Conservation (phyloP, 345 rosid species). For the Salix koriyanagi region DNA sequence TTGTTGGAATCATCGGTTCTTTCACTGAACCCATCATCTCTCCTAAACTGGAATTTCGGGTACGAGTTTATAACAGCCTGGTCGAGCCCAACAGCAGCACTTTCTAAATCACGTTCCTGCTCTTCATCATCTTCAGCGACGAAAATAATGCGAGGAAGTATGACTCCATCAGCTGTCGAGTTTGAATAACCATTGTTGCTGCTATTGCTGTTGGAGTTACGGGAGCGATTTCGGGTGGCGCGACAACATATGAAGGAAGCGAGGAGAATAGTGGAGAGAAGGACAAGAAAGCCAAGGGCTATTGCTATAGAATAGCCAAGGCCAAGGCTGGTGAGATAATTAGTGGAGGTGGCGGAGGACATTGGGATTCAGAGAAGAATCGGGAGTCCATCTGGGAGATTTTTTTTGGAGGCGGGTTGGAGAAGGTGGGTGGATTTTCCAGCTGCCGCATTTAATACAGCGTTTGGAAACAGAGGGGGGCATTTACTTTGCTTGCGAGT, state of each 20-base stretch:
- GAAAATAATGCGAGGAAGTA: conserved; percentile 81
- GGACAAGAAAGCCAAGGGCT: conserved; percentile 82
- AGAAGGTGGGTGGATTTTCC: conserved; percentile 55
- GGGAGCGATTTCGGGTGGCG: conserved; percentile 39
- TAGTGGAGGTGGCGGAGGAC: conserved; percentile 51
- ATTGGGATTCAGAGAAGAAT: conserved; percentile 35
- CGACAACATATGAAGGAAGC: conserved; percentile 92
- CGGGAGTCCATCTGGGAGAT: conserved; percentile 54
- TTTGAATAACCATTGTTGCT: not conserved
- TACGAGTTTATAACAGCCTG: conserved; percentile 79
- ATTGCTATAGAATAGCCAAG: conserved; percentile 95
- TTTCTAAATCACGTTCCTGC: conserved; percentile 27
- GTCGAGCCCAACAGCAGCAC: conserved; percentile 58
- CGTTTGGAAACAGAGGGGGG: conserved; percentile 23
- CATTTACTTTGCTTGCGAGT: conserved; percentile 11
- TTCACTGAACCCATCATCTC: conserved; percentile 22
- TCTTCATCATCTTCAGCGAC: conserved; percentile 77
- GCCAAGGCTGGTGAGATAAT: conserved; percentile 62
- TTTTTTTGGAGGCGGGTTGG: conserved; percentile 6
- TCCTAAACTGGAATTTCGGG: conserved; percentile 67
- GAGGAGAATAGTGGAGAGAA: conserved; percentile 75
- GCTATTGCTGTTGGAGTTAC: conserved; percentile 4
- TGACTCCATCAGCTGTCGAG: conserved; percentile 46
- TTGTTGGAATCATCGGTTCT: conserved; percentile 26
- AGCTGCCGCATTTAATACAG: conserved; percentile 81